Base-by-base conservation (phyloP, 1,284 basidiomycete species). In the Trametes sp. region DNA sequence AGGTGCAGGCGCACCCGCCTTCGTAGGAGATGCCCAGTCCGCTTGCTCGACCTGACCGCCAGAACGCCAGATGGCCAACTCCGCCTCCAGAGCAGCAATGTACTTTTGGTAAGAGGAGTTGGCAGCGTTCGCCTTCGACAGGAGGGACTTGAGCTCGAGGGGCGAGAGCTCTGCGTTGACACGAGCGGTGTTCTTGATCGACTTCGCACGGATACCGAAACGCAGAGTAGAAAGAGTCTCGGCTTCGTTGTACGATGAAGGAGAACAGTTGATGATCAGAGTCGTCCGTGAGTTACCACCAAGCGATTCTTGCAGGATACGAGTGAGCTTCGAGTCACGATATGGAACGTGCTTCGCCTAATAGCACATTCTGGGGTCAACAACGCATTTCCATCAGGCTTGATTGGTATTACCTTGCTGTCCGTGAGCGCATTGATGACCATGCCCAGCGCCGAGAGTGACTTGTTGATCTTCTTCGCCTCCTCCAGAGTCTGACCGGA, bases 381-480 rank as follows among this genome's bases (percentile, higher is more conserved):
- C 29, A 33, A 13, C 19, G 21, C n/a, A 9, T 9, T 14, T 2
- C 10, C 33, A 50, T 31, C 10, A 56, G 52, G 48, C 48, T 51
- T 55, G 1, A 41, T 55, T 35, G n/a, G 55, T 51, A 84, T 54
- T 68, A 92, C 96, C 87, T 98, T 98, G 65, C 92, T 87, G 74
- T 99, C 98, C 2, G 98, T 99, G 64, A 99, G 82, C 4, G 97
- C 94, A 73, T 99, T 99, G 78, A 99, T 99, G 75, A 99, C 98
- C 96, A 99, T 99, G 52, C 98, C 98, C 65, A 99, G 87, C 13
- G 98, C 97, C 23, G 96, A 98, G 45, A 99, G 81, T 61, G 93
- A 95, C 81, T 99, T 99, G 83, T 99, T 99, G 81, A 99, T 99
- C 85, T 99, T 99, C 86, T 99, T 99, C 14, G 98, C 98, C 78